Evolutionary conservation across 305 asterid genomes (phyloP).

Genomic region (Stenogyne calaminthoides): DNA sequence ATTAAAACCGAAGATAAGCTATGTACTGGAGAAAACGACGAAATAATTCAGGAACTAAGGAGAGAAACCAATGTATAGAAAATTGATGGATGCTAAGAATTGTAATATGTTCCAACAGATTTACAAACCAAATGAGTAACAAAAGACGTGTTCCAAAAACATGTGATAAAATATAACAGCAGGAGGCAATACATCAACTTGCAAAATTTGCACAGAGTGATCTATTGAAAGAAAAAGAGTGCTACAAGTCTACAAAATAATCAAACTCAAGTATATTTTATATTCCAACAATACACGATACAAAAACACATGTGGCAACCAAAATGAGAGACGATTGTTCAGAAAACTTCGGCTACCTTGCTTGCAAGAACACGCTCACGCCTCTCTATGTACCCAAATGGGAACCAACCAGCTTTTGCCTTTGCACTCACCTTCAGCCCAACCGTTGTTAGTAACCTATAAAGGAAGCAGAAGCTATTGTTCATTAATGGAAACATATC

Average conservation of each 20-base stretch:
- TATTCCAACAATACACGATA: slow-evolving; percentile 21
- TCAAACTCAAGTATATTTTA: slow-evolving; percentile 23
- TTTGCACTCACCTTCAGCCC: slow-evolving; percentile 99
- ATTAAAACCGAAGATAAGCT: neutral
- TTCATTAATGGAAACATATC: too few species aligned
- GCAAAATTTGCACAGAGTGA: slow-evolving; percentile 32
- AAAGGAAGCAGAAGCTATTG: slow-evolving; percentile 21
- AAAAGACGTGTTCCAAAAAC: slow-evolving; percentile 3
- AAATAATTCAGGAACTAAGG: neutral
- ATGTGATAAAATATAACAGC: slow-evolving; percentile 25
- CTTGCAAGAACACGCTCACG: slow-evolving; percentile 98
- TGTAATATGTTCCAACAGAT: slow-evolving; percentile 7
- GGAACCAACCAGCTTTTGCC: slow-evolving; percentile 99
- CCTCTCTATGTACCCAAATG: slow-evolving; percentile 84
- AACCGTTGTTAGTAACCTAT: slow-evolving; percentile 89
- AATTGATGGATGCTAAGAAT: neutral
- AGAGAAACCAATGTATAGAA: neutral
- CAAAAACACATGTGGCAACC: slow-evolving; percentile 6
- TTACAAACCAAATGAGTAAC: slow-evolving; percentile 4
- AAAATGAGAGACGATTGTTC: slow-evolving; percentile 28
- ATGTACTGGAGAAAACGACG: neutral
- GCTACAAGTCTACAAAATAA: slow-evolving; percentile 18
- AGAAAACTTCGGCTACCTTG: slow-evolving; percentile 88
- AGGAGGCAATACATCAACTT: slow-evolving; percentile 28
- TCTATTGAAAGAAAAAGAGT: slow-evolving; percentile 13